Evolutionary conservation across 2,329 filamentous ascomycete genomes (phyloP), one percentile per base, ranked within the genome.

Genomic region (Parasarocladium wereldwijsianum): DNA sequence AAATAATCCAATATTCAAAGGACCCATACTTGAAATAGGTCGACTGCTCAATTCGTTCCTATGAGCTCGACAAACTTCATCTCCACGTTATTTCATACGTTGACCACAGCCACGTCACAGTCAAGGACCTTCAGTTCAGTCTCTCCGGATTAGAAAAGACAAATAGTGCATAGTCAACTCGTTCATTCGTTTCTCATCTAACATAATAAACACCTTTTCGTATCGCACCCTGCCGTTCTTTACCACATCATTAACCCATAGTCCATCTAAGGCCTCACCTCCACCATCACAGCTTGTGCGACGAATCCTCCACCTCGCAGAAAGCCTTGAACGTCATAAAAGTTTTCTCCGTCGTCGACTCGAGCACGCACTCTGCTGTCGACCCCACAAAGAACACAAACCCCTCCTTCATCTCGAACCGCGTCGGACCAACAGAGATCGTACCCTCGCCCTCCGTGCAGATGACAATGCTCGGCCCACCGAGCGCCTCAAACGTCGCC

Each of bases 291-390:
- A 50, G 36, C 44, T 45, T 52, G 32, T 47, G 35, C 38, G 44
- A 45, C 13, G 30, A 36, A 7, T 64, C 55, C 21, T 74, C 70
- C 36, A 93, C 63, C 60, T 94, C 86, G 46, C 85, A 93, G 51
- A 93, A 94, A 1, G 87, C 90, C 60, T 86, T 90, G 62, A 92
- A 98, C 0, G 80, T 86, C 16, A 79, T 78, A 40, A 96, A 78
- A 32, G 78, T 71, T 16, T 72, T 72, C 1, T 64, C 57, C 0
- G 48, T 63, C 16, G 28, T 30, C 9, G 68, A 83, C 57, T 93
- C 78, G 29, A 96, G 56, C 3, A 87, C 68, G 20, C 80, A 64
- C 54, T 92, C 80, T 0, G 90, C 86, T 12, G 80, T 86, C 3
- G 90, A 80, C 3, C 90, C 90, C 4, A 94, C 81, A 45, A 86